Evolutionary conservation across 2,329 filamentous ascomycete genomes (phyloP), one percentile per base, ranked within the genome.

Genomic region (Colletotrichum sp.): DNA sequence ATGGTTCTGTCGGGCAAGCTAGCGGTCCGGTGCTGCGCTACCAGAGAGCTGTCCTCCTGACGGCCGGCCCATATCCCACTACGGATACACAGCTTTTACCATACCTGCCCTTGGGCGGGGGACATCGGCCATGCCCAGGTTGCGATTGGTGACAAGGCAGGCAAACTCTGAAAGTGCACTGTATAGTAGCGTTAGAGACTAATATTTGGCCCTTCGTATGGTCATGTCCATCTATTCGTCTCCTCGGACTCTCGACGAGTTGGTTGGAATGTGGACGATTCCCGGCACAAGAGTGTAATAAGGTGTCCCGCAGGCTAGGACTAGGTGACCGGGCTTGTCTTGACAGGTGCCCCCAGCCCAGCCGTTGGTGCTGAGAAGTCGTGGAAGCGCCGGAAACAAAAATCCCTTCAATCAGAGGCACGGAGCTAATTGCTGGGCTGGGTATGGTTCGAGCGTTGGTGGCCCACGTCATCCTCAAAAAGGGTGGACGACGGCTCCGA

Each of bases 351-450:
- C 66, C 67, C 67, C 34, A 66, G 62, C 59, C 58, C 27, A 72
- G 64, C 58, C 63, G 69, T 69, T 74, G 57, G 72, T 68, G 71
- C 57, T 66, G 55, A 33, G 43, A 47, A 15, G 38, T 34, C 29
- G 47, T 31, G 61, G 47, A 68, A 74, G 69, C 69, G 72, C 73
- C 75, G 72, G 75, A 75, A 66, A 68, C 73, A 73, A 66, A 76
- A 67, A 68, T 75, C 67, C 75, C 75, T 70, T 76, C 75, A 76
- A 76, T 76, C 75, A 76, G 66, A 73, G 21, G 16, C 51, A 54
- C 58, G 58, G 72, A 74, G 51, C 47, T 38, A 34, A 38, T 72
- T 21, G 13, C 69, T 24, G 31, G 18, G 31, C 64, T 51, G 51
- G 58, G 72, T 69, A 73, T 74, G 72, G 72, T 61, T 67, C 64